These are phyloP conservation scores for Mesembryanthemum crystallinum DNA, from an alignment of 148 eudicot species.

Conservation along the genomic window DNA sequence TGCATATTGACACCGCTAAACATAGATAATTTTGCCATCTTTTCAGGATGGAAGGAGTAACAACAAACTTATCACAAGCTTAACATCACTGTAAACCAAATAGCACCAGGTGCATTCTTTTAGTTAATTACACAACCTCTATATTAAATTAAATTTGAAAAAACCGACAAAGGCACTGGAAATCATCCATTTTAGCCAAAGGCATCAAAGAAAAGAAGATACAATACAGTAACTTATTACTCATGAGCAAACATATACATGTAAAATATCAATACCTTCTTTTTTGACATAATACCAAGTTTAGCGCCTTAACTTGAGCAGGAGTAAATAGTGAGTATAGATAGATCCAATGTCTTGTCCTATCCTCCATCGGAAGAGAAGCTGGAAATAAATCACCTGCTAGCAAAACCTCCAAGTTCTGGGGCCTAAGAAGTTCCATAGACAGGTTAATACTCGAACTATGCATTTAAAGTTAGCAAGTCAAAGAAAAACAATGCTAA, in stretches of 20 bases:
- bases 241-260: not conserved
- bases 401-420: conserved; percentile 66
- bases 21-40: not conserved
- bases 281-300: conserved; percentile 63
- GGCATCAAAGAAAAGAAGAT: too few species aligned
- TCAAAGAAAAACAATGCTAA: conserved; percentile 21
- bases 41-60: not conserved
- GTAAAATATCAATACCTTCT: conserved; percentile 46
- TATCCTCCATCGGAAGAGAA: conserved; percentile 71
- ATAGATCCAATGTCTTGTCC: conserved; percentile 71
- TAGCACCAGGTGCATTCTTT: too few species aligned
- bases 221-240: not conserved
- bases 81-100: too few species aligned
- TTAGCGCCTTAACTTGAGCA: conserved; percentile 70
- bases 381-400: conserved; percentile 69
- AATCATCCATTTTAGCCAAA: conserved; percentile 2
- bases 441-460: conserved; percentile 6
- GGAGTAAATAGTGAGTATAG: conserved; percentile 66
- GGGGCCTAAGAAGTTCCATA: conserved; percentile 53
- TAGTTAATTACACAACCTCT: too few species aligned
- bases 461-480: not conserved
- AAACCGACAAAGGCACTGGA: not conserved
- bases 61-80: not conserved
- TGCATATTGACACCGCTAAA: not conserved
- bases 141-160: too few species aligned